Evolutionary conservation across 2,329 filamentous ascomycete species (phyloP), one percentile per base, ranked within the genome.

Genomic region (Alternaria triticimaculans): DNA sequence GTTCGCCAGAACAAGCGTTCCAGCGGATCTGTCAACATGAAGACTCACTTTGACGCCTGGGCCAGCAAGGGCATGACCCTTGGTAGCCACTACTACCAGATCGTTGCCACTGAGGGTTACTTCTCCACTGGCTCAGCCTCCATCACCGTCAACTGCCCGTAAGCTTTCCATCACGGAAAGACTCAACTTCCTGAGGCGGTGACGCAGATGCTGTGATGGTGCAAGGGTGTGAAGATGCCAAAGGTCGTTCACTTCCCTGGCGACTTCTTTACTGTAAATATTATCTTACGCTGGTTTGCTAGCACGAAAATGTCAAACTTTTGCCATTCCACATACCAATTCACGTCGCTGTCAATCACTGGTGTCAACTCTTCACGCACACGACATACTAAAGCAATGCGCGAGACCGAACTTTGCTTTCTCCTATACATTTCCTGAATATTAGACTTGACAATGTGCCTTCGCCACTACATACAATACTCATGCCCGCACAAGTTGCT

Each of bases 71-170:
- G 76, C 54, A 72, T 79, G 72, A 68, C 62, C 8, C 67, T 79
- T 6, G 76, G 76, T 21, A 65, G 45, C 23, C 73, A 77, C 66
- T 72, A 79, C 66, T 79, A 79, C 70, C 74, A 77, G 70, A 86
- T 87, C 62, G 80, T 63, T 33, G 60, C 60, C 41, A 63, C 60
- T 7, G 60, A 64, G 78, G 86, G 85, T 3, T 87, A 87, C 77
- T 79, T 81, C 71, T 85, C 83, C 74, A 80, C 77, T 61, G 85
- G 86, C 0, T 81, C 75, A 50, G 78, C 85, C 14, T 74, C 71
- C 51, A 86, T 87, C 69, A 86, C 81, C 61, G 84, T 86, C 54
- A 69, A 72, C 64, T 73, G 71, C 66, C 66, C 70, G 46, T 74
- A 72, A 71, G 54, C n/a, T 20, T 37, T 48, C 21, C n/a, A 41